Conservation (phyloP, 2,329 filamentous ascomycete species). For the Aspergillus transmontanensis region DNA sequence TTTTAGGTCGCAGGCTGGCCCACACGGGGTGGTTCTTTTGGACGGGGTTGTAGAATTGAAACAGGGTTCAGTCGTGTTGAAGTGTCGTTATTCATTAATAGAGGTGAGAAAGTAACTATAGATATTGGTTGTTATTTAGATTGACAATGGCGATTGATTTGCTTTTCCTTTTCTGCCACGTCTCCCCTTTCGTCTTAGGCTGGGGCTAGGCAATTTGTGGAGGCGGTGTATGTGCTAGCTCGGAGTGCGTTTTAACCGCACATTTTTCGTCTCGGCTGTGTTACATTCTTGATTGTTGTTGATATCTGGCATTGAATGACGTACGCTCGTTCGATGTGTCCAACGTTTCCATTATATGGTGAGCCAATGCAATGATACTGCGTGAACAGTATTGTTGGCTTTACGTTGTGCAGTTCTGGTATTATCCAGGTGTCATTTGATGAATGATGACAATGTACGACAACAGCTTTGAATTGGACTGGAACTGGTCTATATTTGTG, state of each 20-base stretch:
- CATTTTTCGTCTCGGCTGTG: not conserved
- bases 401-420: not conserved
- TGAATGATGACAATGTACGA: conserved; percentile 8
- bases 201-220: conserved; percentile 14
- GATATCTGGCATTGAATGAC: not conserved
- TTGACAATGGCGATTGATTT: not conserved
- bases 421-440: not conserved
- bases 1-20: not conserved
- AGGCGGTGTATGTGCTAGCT: conserved; percentile 22
- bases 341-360: not conserved
- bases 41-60: not conserved
- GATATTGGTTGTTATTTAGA: not conserved
- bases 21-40: not conserved
- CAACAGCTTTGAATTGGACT: not conserved
- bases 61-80: not conserved
- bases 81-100: not conserved
- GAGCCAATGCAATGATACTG: not conserved
- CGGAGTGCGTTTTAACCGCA: conserved; percentile 4
- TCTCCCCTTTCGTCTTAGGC: conserved; percentile 15
- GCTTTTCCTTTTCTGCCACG: conserved; percentile 28
- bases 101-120: not conserved
- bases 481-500: not conserved
- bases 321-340: not conserved
- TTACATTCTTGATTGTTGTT: not conserved
- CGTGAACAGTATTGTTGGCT: not conserved